Evolutionary conservation across 371 early-diverging fungal genomes (phyloP).

Genomic region (Syncephalastrum monosporum): DNA sequence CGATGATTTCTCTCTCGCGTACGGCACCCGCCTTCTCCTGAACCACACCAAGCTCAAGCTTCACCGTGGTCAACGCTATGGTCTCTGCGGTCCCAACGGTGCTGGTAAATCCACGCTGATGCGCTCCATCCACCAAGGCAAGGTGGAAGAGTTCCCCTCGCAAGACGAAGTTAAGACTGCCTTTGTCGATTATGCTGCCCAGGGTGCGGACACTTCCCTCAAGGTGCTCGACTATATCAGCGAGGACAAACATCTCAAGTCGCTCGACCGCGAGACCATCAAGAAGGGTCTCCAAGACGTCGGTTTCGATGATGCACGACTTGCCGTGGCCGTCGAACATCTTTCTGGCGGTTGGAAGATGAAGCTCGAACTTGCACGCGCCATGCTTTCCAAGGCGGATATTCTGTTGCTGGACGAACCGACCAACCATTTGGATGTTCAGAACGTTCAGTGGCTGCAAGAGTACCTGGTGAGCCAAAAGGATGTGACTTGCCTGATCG

Average conservation of each 20-base stretch:
- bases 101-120: conserved; percentile 92
- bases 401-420: conserved; percentile 98
- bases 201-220: conserved; percentile 67
- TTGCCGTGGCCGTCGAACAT: conserved; percentile 55
- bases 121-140: conserved; percentile 73
- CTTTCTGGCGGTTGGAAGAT: conserved; percentile 92
- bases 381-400: conserved; percentile 82
- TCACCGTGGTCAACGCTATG: conserved; percentile 78
- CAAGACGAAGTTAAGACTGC: conserved; percentile 68
- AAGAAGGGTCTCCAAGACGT: conserved; percentile 56
- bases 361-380: conserved; percentile 83
- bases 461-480: conserved; percentile 90
- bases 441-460: conserved; percentile 95
- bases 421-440: conserved; percentile 89
- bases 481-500: conserved; percentile 95
- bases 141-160: conserved; percentile 76
- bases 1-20: conserved; percentile 76
- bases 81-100: conserved; percentile 88
- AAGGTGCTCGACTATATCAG: conserved; percentile 65
- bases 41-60: conserved; percentile 77
- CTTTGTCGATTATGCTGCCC: conserved; percentile 73
- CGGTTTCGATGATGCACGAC: conserved; percentile 66
- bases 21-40: conserved; percentile 81
- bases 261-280: conserved; percentile 52
- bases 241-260: conserved; percentile 48